Evolutionary conservation across 768 basidiomycete genomes (phyloP), one percentile per base, ranked within the genome.

Genomic region (Naematelia encephala): DNA sequence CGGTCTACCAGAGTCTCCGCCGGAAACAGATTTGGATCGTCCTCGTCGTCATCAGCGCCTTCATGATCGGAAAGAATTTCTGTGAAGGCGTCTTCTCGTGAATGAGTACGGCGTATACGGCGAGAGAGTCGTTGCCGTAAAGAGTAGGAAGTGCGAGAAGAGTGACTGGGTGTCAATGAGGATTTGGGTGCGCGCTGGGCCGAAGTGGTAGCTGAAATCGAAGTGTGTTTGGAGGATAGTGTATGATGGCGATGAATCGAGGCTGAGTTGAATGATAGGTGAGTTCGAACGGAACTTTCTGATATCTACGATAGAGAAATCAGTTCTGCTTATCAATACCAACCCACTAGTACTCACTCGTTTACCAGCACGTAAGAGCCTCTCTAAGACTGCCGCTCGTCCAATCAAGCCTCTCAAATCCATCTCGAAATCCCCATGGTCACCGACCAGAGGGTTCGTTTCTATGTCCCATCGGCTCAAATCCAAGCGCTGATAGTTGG

Each of bases 321-420:
- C 50, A 27, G 34, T 30, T 4, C 13, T 21, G 19, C 19, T 19
- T 13, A n/a, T 51, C 56, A 49, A 21, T 19, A 39, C 13, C 10
- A 16, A 23, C 42, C 19, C 21, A 14, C 1, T 5, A 16, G 21
- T 11, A 63, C 71, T 62, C 55, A 71, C 72, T 57, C 69, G 52
- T 56, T 69, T 70, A 0, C 67, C 72, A 8, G 61, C 57, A 27
- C 45, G 51, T 26, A 70, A 51, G 23, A 69, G 63, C 52, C 60
- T 56, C 54, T 73, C 71, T 21, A 72, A 49, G 3, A 69, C 62
- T 25, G 56, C 64, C 28, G 71, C 71, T 47, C 71, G 46, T 8
- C 71, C 71, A 5, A 69, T 61, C n/a, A 72, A 54, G 5, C 57
- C 19, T 1, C 42, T 54, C 23, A 72, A 46, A 25, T 72, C 66